Evolutionary conservation across 2,329 filamentous ascomycete genomes (phyloP).

Genomic region (Talaromyces amestolkiae): DNA sequence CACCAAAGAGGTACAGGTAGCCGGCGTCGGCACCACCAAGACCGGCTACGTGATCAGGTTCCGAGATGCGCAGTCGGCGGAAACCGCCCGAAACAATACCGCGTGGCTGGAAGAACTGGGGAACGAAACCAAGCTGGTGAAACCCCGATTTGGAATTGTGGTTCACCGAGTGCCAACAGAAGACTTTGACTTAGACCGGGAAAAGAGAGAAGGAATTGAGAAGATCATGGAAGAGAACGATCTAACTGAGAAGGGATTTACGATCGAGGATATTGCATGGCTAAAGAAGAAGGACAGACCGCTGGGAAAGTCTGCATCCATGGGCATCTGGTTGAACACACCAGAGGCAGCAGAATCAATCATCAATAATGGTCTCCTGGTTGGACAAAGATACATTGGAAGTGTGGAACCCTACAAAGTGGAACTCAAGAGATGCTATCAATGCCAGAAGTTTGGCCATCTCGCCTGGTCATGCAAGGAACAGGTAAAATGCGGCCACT

Average conservation of each 20-base stretch:
- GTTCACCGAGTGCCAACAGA: too few species aligned
- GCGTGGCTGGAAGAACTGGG: too few species aligned
- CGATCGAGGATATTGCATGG: slow-evolving; percentile 29
- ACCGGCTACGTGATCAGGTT: too few species aligned
- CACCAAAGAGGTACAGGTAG: too few species aligned
- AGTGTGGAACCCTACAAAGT: slow-evolving; percentile 23
- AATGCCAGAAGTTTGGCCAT: slow-evolving; percentile 27
- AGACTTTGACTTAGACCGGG: too few species aligned
- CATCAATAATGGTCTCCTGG: slow-evolving; percentile 24
- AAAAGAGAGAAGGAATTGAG: too few species aligned
- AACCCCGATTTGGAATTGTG: too few species aligned
- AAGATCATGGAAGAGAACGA: too few species aligned
- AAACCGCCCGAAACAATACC: too few species aligned
- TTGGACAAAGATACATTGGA: slow-evolving; percentile 25
- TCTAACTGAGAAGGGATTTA: slow-evolving; percentile 22
- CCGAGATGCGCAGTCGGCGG: too few species aligned
- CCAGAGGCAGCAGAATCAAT: slow-evolving; percentile 26
- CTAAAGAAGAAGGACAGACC: slow-evolving; percentile 27
- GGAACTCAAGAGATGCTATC: slow-evolving; percentile 22
- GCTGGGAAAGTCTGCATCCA: slow-evolving; percentile 24
- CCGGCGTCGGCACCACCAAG: too few species aligned
- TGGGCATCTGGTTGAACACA: slow-evolving; percentile 29
- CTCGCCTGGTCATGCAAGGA: slow-evolving; percentile 28
- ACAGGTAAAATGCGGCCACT: slow-evolving; percentile 25
- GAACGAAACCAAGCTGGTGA: too few species aligned